Base-by-base conservation (phyloP, 805 yeast species). In the Wickerhamomyces rabaulensis region DNA sequence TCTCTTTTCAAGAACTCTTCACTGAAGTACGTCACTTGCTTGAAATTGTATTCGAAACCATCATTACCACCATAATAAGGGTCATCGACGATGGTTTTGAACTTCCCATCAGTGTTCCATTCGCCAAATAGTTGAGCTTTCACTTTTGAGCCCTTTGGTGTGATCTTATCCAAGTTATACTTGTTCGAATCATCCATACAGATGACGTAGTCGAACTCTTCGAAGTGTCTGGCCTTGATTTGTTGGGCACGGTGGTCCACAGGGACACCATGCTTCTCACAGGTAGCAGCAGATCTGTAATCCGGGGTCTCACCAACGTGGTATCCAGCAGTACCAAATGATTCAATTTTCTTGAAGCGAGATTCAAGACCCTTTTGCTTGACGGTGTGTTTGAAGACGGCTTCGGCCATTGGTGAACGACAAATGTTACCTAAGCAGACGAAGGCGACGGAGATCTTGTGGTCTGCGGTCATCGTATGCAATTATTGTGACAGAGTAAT, bases 321-420 rank as follows among this genome's bases (percentile, higher is more conserved):
- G 69, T 82, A 92, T 1, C 84, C 85, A 9, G 87, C 80, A 0
- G 97, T 89, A 15, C 97, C 98, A 65, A 82, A 91, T 0, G 97
- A 89, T 59, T 91, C 97, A 27, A 89, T 82, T 16, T 61, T 61
- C 0, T 68, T 61, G 50, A 90, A 78, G n/a, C 60, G 60, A 16
- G 61, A 65, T 29, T 50, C 58, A 25, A 70, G 52, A 0, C 83
- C 82, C 19, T 66, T 63, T 39, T 77, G 62, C 39, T 78, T 63
- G 9, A 87, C 95, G 15, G 70, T 69, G 48, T 87, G 80, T 41
- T 71, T 73, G 67, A 91, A 89, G 1, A 90, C 87, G 0, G 97
- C 97, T 61, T 92, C 97, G 0, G 98, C 97, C 98, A 91, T 92
- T 13, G 98, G 98, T 2, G 97, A 89, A 42, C 97, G 91, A 61